Percentiles rank a stretch among this genome's conserved stretches.
Conservation (phyloP, 1,284 basidiomycete genomes). For the Dichomitus squalens region DNA sequence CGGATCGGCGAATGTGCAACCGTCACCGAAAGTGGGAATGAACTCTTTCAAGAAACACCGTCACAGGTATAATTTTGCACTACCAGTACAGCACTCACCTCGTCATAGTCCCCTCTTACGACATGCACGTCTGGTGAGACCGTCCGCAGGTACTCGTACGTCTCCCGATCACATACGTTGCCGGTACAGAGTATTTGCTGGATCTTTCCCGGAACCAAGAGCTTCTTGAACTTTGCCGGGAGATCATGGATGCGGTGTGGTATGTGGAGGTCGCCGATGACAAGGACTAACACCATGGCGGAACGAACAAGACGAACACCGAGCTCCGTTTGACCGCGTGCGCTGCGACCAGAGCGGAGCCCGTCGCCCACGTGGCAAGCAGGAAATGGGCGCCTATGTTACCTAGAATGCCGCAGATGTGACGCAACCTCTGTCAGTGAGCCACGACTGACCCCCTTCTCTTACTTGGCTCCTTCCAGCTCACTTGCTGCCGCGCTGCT, state of each 20-base stretch:
- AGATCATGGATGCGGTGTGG: slow-evolving; percentile 89
- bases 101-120: slow-evolving; percentile 95
- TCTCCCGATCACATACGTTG: slow-evolving; percentile 97
- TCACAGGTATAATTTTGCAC: not conserved
- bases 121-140: slow-evolving; percentile 94
- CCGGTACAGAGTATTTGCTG: slow-evolving; percentile 98
- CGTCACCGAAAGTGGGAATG: slow-evolving; percentile 83
- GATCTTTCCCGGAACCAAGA: slow-evolving; percentile 96
- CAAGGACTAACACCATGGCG: slow-evolving; percentile 83
- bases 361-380: slow-evolving; percentile 15
- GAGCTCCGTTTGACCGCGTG: not conserved
- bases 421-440: slow-evolving; percentile 1
- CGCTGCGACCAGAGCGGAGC: not conserved
- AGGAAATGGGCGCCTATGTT: slow-evolving; percentile 21
- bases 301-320: slow-evolving; percentile 2
- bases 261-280: slow-evolving; percentile 95
- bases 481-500: not conserved
- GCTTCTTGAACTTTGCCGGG: slow-evolving; percentile 95
- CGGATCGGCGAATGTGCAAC: slow-evolving; percentile 87
- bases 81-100: slow-evolving; percentile 51
- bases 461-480: not conserved
- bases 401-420: slow-evolving; percentile 4
- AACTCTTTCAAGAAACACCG: slow-evolving; percentile 43
- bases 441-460: slow-evolving; percentile 5
- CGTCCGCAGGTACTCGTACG: slow-evolving; percentile 96